These are phyloP conservation scores for Cylindrotheca fusiformis DNA, from an alignment of 108 stramenopile species.

Conservation along the genomic window DNA sequence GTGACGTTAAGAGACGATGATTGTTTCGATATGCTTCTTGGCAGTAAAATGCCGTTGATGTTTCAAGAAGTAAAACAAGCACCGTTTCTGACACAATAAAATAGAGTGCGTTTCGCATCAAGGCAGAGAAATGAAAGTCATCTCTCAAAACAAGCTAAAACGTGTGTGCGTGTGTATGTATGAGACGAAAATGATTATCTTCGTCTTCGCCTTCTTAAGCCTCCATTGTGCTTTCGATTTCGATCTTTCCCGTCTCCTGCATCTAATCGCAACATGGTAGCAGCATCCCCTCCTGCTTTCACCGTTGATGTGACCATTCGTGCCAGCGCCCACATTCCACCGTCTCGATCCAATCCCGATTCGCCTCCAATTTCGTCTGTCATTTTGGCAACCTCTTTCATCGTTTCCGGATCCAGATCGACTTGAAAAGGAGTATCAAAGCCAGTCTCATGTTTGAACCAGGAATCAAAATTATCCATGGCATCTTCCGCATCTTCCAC, in stretches of 20 bases:
- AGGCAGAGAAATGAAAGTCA: background rate
- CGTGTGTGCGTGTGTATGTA: too few relatives aligned
- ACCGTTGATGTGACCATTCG: slow-evolving; percentile 65
- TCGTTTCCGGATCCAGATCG: slow-evolving; percentile 72
- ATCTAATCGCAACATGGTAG: slow-evolving; percentile 58
- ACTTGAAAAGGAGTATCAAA: slow-evolving; percentile 62
- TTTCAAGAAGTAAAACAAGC: background rate
- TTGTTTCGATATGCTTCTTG: too few relatives aligned
- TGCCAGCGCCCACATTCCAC: slow-evolving; percentile 88
- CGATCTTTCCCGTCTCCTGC: slow-evolving; percentile 49
- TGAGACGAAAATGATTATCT: slow-evolving; percentile 2
- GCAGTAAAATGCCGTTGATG: background rate
- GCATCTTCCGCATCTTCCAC: slow-evolving; percentile 36
- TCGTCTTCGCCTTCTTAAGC: slow-evolving; percentile 29
- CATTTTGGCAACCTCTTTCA: slow-evolving; percentile 86
- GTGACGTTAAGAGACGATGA: too few relatives aligned
- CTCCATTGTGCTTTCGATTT: slow-evolving; percentile 13
- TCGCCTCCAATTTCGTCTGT: slow-evolving; percentile 51
- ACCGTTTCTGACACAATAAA: background rate
- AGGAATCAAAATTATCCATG: slow-evolving; percentile 61
- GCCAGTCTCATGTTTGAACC: slow-evolving; percentile 83
- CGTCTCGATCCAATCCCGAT: slow-evolving; percentile 76
- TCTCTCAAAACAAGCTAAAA: background rate
- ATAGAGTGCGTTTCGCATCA: background rate
- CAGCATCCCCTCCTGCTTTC: slow-evolving; percentile 68